Evolutionary conservation across 176 grass and related monocot species (phyloP).

Genomic region (Ensete ventricosum): DNA sequence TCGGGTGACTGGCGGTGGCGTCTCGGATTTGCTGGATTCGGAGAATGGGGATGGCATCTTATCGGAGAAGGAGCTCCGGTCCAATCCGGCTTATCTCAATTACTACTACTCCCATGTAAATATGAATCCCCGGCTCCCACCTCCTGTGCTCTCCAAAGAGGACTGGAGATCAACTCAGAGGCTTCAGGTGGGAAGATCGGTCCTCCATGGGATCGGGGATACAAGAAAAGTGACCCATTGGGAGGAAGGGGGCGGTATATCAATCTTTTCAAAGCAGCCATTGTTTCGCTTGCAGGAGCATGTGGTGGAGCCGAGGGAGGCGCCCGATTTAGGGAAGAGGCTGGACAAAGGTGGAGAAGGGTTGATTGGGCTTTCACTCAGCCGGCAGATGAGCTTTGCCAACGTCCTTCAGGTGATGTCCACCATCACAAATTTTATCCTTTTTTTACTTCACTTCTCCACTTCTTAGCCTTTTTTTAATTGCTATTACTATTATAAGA

Average conservation of each 20-base stretch:
- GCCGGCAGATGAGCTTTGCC: conserved; percentile 67
- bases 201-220: conserved; percentile 64
- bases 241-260: conserved; percentile 32
- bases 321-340: conserved; percentile 42
- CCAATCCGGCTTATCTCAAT: conserved; percentile 66
- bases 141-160: conserved; percentile 79
- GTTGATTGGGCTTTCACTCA: conserved; percentile 59
- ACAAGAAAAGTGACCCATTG: conserved; percentile 33
- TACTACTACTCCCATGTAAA: conserved; percentile 92
- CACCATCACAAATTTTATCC: conserved; percentile 4
- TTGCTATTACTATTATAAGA: no score
- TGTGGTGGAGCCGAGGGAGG: conserved; percentile 28
- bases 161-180: conserved; percentile 81
- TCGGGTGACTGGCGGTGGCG: conserved; percentile 10
- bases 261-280: conserved; percentile 42
- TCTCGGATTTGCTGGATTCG: conserved; percentile 34
- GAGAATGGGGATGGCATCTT: conserved; percentile 35
- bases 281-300: conserved; percentile 33
- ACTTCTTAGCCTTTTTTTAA: not conserved
- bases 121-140: conserved; percentile 78
- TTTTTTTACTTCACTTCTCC: not conserved
- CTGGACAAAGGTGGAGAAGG: conserved; percentile 51
- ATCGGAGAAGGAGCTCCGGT: conserved; percentile 63
- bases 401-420: conserved; percentile 72
- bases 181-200: conserved; percentile 41